Conservation (phyloP, 352 stramenopile genomes). For the Pythium aquatile region DNA sequence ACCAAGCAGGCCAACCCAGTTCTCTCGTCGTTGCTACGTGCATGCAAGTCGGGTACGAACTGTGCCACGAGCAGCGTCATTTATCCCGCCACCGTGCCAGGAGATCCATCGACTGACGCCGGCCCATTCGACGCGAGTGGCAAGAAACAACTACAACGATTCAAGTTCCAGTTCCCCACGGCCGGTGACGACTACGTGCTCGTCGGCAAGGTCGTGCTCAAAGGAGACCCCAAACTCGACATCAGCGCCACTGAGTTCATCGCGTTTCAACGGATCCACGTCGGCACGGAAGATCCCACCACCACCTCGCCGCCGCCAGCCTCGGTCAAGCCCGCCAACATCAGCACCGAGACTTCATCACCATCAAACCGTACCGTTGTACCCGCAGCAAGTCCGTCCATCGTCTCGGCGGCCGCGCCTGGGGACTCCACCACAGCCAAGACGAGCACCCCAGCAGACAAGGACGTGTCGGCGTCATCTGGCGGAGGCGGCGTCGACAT, state of each 20-base stretch:
- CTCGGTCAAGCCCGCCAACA: constrained; percentile 1
- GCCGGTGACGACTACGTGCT: constrained; percentile 56
- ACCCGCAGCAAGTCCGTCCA: not conserved
- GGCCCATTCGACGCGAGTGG: constrained; percentile 49
- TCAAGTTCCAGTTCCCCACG: constrained; percentile 45
- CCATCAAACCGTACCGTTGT: too few relatives aligned
- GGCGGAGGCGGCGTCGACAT: constrained; percentile 2
- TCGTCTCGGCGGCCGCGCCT: not conserved
- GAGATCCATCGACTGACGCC: constrained; percentile 32
- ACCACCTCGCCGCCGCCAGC: not conserved
- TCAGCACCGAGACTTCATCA: not conserved
- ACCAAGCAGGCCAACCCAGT: constrained; percentile 42
- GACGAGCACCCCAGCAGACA: not conserved
- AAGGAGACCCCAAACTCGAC: constrained; percentile 38
- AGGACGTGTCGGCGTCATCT: not conserved
- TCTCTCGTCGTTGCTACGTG: constrained; percentile 46
- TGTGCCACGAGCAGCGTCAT: constrained; percentile 37
- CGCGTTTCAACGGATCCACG: constrained; percentile 32
- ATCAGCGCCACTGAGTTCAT: constrained; percentile 63
- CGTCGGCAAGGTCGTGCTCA: constrained; percentile 53
- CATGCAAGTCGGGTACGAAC: constrained; percentile 60
- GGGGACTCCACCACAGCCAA: not conserved
- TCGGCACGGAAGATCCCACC: not conserved
- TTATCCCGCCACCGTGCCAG: constrained; percentile 19
- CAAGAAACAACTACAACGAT: constrained; percentile 45